Base-by-base conservation (phyloP, 441 rosid species). In the Erodium trifolium region DNA sequence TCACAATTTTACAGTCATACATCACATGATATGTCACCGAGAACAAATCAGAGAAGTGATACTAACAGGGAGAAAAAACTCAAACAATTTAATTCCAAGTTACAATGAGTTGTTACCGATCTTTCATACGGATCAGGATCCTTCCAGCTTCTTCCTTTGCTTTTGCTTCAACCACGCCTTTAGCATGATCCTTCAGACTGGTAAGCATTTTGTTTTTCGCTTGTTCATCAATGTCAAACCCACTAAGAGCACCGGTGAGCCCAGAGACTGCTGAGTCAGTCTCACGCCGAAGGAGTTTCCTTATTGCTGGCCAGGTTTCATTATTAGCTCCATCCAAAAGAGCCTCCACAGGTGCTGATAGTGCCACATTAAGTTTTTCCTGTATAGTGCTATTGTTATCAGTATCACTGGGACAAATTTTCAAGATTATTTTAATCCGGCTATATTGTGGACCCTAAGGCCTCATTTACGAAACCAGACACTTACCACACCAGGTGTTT, bases 261-360 rank as follows among this genome's bases (percentile, higher is more conserved):
- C 86, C 93, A 75, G 84, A 76, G 27, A 90, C 86, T 63, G 91
- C 97, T 67, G 88, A 75, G 82, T 83, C 85, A 65, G 87, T 81
- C 82, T 95, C 98, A 69, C 80, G 80, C 69, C 12, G 76, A 71
- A 89, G 80, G 73, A 92, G 90, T 72, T 85, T 92, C 83, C 86
- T 87, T 80, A 92, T 92, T 73, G 97, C 77, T 3, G 92, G 81
- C 99, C 99, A 95, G 63, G 99, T 95, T 80, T 87, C 90, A 69
- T 72, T 75, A 75, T 76, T 83, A 65, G 99, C 97, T 70, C 89
- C 97, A 79, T 91, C 98, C 17, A 95, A 68, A 41, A 92, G 97
- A 75, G 97, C 93, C 82, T 91, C 99, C 72, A 91, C 95, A 16
- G 99, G 97, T 71, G 85, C 98, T 14, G 95, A 75, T 73, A 95